Base-by-base conservation (phyloP, 2,329 filamentous ascomycete species). In the Aspergillus fijiensis region DNA sequence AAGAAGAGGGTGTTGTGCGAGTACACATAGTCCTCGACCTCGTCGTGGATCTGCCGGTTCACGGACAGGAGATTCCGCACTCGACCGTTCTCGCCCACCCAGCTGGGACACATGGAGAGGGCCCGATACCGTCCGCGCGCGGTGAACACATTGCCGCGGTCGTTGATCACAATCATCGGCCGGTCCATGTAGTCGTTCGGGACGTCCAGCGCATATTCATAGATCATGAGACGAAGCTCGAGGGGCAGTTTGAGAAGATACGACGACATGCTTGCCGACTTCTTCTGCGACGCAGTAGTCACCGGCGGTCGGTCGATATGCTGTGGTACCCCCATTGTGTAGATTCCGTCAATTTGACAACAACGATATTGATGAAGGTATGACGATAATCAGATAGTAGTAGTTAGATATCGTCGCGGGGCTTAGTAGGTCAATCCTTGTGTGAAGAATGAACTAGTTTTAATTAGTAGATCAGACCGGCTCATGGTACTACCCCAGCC, bases 1-100 rank as follows among this genome's bases (percentile, higher is more conserved):
- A 76, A 74, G 64, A 75, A 76, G 1, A 76, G 67, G 5, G 73
- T 75, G 58, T 73, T 63, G 6, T 64, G 65, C 27, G 72, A 74
- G 59, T 75, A 76, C 6, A 76, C 68, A 47, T 69, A 68, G 55
- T 72, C 67, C 60, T 76, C 73, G 19, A 70, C 69, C 57, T 76
- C 73, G 59, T 70, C 65, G 64, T 76, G 73, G 59, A 76, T 71
- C 54, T 74, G 72, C 2, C 65, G 72, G 57, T 74, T 74, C 31
- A 74, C 69, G 11, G 65, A 55, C 10, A 76, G 63, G 2, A 76
- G 65, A 16, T 63, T 67, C 55, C 70, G 70, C 1, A 72, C 67
- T 31, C 70, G 70, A 55, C 71, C 70, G 48, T 74, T 69, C 58
- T 72, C 66, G 47, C 69, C 67, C 2, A 68, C 67, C 72, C 73